Evolutionary conservation across 148 eudicot species (phyloP).

Genomic region (Spergularia marina): DNA sequence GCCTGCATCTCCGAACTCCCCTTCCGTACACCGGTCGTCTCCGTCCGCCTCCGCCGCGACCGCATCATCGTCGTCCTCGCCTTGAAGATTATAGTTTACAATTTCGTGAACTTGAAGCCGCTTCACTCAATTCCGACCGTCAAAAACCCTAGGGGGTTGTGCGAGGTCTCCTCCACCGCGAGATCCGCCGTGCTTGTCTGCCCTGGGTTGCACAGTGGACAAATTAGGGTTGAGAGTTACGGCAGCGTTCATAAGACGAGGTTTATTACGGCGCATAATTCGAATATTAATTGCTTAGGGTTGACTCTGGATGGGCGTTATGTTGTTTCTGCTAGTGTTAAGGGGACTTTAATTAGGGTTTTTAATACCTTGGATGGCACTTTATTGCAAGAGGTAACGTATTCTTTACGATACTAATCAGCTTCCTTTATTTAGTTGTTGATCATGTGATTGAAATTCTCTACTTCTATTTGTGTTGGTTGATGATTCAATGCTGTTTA

Average conservation of each 20-base stretch:
- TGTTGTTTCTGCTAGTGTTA: constrained; percentile 69
- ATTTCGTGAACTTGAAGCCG: constrained; percentile 56
- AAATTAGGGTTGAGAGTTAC: constrained; percentile 73
- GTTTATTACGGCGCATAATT: constrained; percentile 67
- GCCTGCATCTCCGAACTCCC: constrained; percentile 58
- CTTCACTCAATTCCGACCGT: constrained; percentile 61
- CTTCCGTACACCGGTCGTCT: constrained; percentile 46
- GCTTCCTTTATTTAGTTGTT: background rate
- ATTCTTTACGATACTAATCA: no score
- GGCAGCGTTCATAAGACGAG: constrained; percentile 43
- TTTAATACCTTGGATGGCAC: constrained; percentile 63
- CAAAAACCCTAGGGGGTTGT: constrained; percentile 63
- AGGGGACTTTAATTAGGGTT: constrained; percentile 71
- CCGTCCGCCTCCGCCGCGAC: constrained; percentile 60
- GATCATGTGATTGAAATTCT: background rate
- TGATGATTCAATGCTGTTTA: background rate
- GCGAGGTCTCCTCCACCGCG: constrained; percentile 61
- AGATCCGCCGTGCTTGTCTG: constrained; percentile 54
- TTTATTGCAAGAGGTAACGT: constrained; percentile 72
- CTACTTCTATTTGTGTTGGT: background rate
- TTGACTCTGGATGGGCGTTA: constrained; percentile 57
- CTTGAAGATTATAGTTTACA: constrained; percentile 57
- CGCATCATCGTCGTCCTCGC: constrained; percentile 46
- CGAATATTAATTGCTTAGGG: constrained; percentile 48
- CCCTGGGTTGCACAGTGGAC: constrained; percentile 67